phyloP scores from a whole-genome alignment of 1,284 basidiomycete genomes.

The Cryptococcus floricola region DNA sequence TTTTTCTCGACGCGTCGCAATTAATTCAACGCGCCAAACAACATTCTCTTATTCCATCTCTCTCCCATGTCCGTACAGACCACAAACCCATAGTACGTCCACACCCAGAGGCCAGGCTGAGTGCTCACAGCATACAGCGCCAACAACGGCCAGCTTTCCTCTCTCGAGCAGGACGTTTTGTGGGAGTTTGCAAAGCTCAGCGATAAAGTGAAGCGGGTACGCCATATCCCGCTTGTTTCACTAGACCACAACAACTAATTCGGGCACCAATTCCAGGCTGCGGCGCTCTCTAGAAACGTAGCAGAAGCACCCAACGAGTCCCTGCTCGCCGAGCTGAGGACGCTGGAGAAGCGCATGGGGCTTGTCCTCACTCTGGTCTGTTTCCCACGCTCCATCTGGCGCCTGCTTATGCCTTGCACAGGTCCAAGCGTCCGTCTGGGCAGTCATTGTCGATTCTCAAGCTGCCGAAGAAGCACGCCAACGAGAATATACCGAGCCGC shows the following conservation, averaged over 20 bases:
- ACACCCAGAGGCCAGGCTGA: neutral
- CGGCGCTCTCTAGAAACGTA: conserved; percentile 42
- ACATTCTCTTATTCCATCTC: neutral
- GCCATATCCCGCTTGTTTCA: conserved; percentile 21
- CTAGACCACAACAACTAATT: neutral
- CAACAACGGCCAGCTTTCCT: conserved; percentile 58
- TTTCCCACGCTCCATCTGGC: conserved; percentile 10
- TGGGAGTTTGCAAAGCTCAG: conserved; percentile 76
- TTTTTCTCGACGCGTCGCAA: too few species aligned
- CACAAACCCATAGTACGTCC: conserved; percentile 23
- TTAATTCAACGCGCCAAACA: neutral
- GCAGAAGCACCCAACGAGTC: conserved; percentile 65
- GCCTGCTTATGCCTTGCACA: conserved; percentile 41
- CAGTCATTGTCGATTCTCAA: conserved; percentile 80
- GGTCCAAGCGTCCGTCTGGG: conserved; percentile 96
- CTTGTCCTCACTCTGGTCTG: conserved; percentile 80
- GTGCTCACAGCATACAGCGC: conserved; percentile 24
- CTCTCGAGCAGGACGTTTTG: conserved; percentile 64
- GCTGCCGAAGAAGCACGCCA: conserved; percentile 50
- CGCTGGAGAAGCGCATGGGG: conserved; percentile 90
- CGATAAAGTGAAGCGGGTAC: conserved; percentile 64
- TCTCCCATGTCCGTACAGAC: conserved; percentile 15
- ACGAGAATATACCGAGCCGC: conserved; percentile 1
- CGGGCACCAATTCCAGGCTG: conserved; percentile 36
- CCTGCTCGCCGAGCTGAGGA: conserved; percentile 72